Base-by-base conservation (phyloP, 2,329 filamentous ascomycete genomes). In the Beauveria sp. region DNA sequence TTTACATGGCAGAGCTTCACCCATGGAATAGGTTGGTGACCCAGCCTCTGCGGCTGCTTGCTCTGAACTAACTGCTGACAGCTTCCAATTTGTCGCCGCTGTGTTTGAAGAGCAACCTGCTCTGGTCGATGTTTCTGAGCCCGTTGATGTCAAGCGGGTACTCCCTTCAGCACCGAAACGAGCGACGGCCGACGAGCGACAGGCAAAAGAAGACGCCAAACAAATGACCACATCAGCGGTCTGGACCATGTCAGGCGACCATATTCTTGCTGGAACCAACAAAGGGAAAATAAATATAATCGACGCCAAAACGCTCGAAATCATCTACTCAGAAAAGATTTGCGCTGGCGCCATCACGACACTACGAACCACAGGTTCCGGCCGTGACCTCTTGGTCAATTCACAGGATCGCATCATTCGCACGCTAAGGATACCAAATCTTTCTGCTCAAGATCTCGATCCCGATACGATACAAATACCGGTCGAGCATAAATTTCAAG, bases 221-320 rank as follows among this genome's bases (percentile, higher is more conserved):
- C 91, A 97, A 73, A 91, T 92, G 72, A 98, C 95, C 0, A 98
- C 93, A 5, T 92, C 92, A 26, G 91, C 92, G 1, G 86, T 96
- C 40, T 99, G 96, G 79, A 93, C 91, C 0, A 84, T 86, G 1
- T 84, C 87, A 0, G 95, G 95, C 55, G 87, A 93, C 51, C 91
- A 98, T 73, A 91, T 99, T 64, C 83, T 99, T 40, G 86, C 92
- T 1, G 96, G 92, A 45, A 99, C 95, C 5, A 97, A 88, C 67
- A 98, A 97, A 74, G 95, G 95, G 61, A 96, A 91, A 81, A 81
- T 99, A 63, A 99, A 99, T 74, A 90, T 99, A 64, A 95, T 99
- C 70, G 90, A 96, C 68, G 88, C 89, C 2, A 83, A 85, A 64
- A 90, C 90, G 0, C 86, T 85, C 70, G 85, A 90, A 65, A 91